Evolutionary conservation across 164 flowering plant species (phyloP), one percentile per base, ranked within the genome.

Genomic region (Malania oleifera): DNA sequence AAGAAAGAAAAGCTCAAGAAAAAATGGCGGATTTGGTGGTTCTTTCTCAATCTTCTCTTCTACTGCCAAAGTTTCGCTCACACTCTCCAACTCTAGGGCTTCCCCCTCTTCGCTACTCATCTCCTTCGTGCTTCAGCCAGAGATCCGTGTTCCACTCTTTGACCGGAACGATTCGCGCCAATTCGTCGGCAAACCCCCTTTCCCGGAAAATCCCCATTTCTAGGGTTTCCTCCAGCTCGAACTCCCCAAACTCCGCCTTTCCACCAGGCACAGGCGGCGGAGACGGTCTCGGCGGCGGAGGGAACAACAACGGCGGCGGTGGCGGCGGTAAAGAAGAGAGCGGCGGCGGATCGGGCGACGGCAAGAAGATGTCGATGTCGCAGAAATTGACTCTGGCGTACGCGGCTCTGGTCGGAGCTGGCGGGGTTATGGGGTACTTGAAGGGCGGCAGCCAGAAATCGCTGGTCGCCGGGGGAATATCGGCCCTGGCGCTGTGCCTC

Each of bases 381-480:
- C 53, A 50, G 53, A 50, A 50, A 29, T 12, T 50, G n/a, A 50
- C 53, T 5, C 53, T 50, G 11, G 53, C 18, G 29, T 50, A 50
- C 53, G 53, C 53, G 29, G 29, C 29, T 17, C 53, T 50, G 28
- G 28, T 50, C 18, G 53, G 53, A 13, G 3, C 24, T 8, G 53
- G 53, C 17, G 53, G 53, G 11, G 53, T 50, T 5, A 27, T 50
- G 53, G 53, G 53, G 53, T 50, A 24, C 34, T 3, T 25, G 53
- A 50, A 50, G 53, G 11, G 29, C 53, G 53, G 53, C 7, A 50
- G 53, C 34, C 28, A 50, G 53, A 50, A 11, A 29, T 50, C 53
- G 34, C 53, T 50, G 34, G 53, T 29, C 5, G 53, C 18, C 5
- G 53, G 53, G 28, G 53, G 29, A 5, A 7, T 27, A n/a, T 23